These are phyloP conservation scores for Areca catechu DNA, from an alignment of 176 grass and related monocot genomes.

Conservation along the genomic window DNA sequence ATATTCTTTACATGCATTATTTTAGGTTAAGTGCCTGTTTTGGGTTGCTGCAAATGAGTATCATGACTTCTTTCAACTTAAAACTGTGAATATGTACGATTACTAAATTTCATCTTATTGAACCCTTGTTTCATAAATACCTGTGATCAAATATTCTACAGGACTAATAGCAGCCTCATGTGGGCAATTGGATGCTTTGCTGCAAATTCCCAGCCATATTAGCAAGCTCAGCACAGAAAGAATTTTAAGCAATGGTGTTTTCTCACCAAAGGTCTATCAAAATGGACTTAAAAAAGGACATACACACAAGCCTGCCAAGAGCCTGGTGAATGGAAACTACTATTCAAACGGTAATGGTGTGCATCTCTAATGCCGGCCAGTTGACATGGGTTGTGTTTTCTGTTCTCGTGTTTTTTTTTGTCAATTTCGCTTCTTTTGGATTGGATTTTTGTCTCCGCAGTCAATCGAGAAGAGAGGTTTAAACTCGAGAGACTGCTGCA, in stretches of 20 bases:
- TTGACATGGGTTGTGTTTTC: no score
- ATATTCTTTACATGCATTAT: no score
- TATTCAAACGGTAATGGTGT: neutral
- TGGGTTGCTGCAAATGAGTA: no score
- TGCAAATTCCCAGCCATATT: neutral
- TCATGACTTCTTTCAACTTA: no score
- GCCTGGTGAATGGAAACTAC: neutral
- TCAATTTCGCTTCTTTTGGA: no score
- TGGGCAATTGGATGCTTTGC: slow-evolving; percentile 6
- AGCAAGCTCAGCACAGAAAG: neutral
- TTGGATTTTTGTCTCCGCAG: no score
- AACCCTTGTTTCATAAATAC: no score
- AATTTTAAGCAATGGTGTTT: neutral
- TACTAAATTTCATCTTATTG: neutral
- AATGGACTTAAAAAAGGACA: neutral
- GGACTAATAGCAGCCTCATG: slow-evolving; percentile 13
- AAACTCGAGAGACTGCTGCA: no score
- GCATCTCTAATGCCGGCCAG: neutral
- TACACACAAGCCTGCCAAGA: neutral
- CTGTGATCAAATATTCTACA: neutral
- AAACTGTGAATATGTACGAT: neutral
- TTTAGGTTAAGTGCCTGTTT: no score
- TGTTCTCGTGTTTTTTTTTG: no score
- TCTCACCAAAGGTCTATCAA: neutral
- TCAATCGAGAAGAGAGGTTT: no score